Evolutionary conservation across 176 grass and related monocot species (phyloP).

Genomic region (Musa troglodytarum): DNA sequence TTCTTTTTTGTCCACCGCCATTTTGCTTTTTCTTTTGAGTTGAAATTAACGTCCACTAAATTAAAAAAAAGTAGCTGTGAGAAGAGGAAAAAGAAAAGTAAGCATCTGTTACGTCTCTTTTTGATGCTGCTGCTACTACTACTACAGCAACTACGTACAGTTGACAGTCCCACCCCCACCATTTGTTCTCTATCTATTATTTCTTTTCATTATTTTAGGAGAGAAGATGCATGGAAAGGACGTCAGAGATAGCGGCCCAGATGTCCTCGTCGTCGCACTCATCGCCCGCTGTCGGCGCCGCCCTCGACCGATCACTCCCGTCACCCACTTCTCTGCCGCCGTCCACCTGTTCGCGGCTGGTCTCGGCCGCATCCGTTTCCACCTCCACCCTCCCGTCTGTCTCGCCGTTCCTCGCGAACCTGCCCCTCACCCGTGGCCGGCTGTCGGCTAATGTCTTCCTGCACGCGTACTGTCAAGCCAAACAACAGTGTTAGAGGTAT

Average conservation of each 20-base stretch:
- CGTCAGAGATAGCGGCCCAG: not conserved
- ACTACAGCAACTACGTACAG: no score
- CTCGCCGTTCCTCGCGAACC: constrained; percentile 84
- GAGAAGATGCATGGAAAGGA: not conserved
- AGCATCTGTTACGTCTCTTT: no score
- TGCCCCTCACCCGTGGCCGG: constrained; percentile 72
- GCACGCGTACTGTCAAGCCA: constrained; percentile 60
- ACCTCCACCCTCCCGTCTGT: constrained; percentile 35
- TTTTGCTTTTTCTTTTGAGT: no score
- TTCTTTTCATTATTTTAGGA: not conserved
- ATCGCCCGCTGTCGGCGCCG: not conserved
- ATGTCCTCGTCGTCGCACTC: constrained; percentile 1
- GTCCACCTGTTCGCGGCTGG: constrained; percentile 14
- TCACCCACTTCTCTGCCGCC: not conserved
- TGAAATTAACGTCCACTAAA: no score
- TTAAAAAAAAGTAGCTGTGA: no score
- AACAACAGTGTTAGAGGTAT: not conserved
- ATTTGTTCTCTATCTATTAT: not conserved
- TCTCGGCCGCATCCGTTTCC: constrained; percentile 45
- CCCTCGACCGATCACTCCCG: not conserved
- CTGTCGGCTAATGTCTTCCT: constrained; percentile 91
- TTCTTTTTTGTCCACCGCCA: no score
- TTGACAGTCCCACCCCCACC: no score
- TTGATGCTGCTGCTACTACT: no score
- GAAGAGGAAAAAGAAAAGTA: no score